Percentiles rank a stretch among this genome's conserved stretches.
These are phyloP conservation scores for Colletotrichum endophyticum DNA, from an alignment of 2,329 filamentous ascomycete species.

Conservation along the genomic window DNA sequence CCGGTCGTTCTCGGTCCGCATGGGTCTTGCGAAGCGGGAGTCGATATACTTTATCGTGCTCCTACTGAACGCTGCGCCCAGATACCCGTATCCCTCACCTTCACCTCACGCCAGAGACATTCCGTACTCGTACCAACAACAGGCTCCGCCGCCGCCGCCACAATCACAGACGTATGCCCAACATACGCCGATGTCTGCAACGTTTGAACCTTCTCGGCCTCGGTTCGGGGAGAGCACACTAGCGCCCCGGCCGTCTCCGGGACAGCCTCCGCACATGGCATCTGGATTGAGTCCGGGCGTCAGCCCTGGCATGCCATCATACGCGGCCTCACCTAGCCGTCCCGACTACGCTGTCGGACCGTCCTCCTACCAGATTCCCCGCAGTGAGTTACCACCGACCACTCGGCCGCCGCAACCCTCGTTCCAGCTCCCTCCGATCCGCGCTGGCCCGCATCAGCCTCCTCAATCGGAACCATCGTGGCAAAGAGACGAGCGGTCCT, in stretches of 20 bases:
- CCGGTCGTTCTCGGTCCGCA: constrained; percentile 52
- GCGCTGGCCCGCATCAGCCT: constrained; percentile 37
- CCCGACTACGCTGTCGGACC: constrained; percentile 48
- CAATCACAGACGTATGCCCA: constrained; percentile 40
- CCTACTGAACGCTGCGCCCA: constrained; percentile 41
- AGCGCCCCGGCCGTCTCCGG: constrained; percentile 31
- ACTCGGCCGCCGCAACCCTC: constrained; percentile 35
- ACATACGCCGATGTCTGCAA: constrained; percentile 49
- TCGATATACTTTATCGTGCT: constrained; percentile 68
- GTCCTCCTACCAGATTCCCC: constrained; percentile 57
- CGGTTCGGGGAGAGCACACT: constrained; percentile 41
- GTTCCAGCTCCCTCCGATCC: constrained; percentile 56
- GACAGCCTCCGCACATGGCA: constrained; percentile 35
- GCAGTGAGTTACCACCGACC: constrained; percentile 51
- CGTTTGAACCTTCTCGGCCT: constrained; percentile 50
- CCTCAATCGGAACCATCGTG: constrained; percentile 31
- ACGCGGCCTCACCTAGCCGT: constrained; percentile 48
- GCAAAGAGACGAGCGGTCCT: constrained; percentile 53
- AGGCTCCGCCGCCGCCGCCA: constrained; percentile 31
- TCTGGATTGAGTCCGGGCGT: constrained; percentile 45
- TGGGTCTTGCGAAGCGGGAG: constrained; percentile 64
- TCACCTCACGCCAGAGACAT: constrained; percentile 49
- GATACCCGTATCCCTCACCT: constrained; percentile 48
- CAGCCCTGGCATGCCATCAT: constrained; percentile 49
- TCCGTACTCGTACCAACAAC: constrained; percentile 45